Evolutionary conservation across 306 rosid genomes (phyloP).

Genomic region (Vigna angularis): DNA sequence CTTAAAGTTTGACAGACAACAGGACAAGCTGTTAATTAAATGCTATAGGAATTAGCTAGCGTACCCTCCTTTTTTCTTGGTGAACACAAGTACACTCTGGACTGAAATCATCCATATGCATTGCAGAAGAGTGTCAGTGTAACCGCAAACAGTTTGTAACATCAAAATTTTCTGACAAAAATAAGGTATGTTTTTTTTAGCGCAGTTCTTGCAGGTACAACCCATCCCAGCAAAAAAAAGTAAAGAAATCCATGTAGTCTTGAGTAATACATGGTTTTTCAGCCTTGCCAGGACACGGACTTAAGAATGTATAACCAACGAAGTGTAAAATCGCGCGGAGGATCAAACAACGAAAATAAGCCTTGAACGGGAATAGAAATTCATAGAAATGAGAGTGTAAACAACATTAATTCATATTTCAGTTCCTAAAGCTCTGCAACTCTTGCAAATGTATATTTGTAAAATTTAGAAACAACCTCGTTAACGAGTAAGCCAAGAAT

Average conservation of each 20-base stretch:
- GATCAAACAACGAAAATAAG: neutral
- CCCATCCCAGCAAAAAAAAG: neutral
- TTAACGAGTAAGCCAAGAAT: constrained; percentile 20
- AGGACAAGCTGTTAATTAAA: constrained; percentile 1
- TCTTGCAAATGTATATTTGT: constrained; percentile 26
- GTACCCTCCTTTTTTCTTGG: neutral
- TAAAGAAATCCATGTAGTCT: neutral
- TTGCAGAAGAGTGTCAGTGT: neutral
- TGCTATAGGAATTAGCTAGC: constrained; percentile 35
- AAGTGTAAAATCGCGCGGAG: constrained; percentile 12
- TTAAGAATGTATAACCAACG: neutral
- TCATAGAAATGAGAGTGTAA: neutral
- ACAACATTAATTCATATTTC: constrained; percentile 9
- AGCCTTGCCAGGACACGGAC: neutral
- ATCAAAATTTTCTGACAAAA: constrained; percentile 32
- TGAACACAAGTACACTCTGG: constrained; percentile 4
- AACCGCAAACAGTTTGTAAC: constrained; percentile 36
- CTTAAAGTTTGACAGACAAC: constrained; percentile 47
- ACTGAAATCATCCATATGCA: neutral
- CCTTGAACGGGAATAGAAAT: neutral
- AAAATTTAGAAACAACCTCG: constrained; percentile 3
- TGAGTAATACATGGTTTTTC: constrained; percentile 1
- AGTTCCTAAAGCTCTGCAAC: constrained; percentile 13
- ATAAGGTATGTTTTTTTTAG: constrained; percentile 22
- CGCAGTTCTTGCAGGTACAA: constrained; percentile 3